These are phyloP conservation scores for Saccharomycopsis babjevae DNA, from an alignment of 805 yeast species.

Conservation along the genomic window DNA sequence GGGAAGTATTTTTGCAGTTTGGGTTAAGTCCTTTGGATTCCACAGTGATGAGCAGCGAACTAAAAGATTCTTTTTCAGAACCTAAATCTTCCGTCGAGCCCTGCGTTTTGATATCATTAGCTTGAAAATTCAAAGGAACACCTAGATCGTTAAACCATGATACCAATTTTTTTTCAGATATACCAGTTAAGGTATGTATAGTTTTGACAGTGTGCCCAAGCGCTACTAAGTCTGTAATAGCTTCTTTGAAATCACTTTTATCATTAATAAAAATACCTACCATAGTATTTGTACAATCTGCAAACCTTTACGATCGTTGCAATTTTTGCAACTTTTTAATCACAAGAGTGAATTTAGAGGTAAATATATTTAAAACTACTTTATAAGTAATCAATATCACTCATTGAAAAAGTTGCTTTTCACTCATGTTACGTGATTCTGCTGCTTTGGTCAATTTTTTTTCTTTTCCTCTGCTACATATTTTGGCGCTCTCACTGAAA, in stretches of 20 bases:
- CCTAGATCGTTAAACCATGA: constrained; percentile 1
- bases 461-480: no score
- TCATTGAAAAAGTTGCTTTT: no score
- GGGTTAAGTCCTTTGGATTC: neutral
- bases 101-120: neutral
- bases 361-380: no score
- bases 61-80: neutral
- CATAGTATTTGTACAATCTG: neutral
- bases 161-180: neutral
- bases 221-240: constrained; percentile 5
- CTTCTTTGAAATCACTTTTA: constrained; percentile 5
- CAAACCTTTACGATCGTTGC: no score
- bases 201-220: constrained; percentile 1
- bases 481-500: no score
- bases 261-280: constrained; percentile 5
- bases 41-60: no score
- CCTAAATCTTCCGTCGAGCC: neutral
- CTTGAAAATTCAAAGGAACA: neutral
- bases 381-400: no score
- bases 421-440: no score
- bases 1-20: neutral
- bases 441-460: no score
- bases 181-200: neutral
- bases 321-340: no score
- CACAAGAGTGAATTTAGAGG: no score